phyloP scores from a whole-genome alignment of 345 rosid genomes.

The Eucalyptus cloeziana region DNA sequence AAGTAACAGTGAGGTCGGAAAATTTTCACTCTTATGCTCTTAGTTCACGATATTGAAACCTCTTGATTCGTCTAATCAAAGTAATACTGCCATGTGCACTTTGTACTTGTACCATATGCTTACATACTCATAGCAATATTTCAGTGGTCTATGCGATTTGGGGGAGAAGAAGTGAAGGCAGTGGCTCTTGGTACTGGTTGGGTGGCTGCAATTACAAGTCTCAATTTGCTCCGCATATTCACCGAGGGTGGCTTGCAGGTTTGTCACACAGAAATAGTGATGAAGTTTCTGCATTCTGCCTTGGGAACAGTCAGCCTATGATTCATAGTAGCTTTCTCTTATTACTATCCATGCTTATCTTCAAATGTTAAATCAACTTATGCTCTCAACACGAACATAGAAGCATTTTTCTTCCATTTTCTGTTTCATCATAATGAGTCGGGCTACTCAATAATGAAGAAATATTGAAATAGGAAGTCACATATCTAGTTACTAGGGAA shows the following conservation, averaged over 20 bases:
- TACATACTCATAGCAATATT: neutral
- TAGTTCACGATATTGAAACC: neutral
- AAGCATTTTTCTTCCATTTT: neutral
- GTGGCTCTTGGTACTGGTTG: constrained; percentile 80
- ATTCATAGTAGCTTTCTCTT: neutral
- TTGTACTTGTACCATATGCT: neutral
- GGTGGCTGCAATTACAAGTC: constrained; percentile 95
- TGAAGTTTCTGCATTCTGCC: neutral
- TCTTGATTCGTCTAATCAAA: neutral
- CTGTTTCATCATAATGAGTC: neutral
- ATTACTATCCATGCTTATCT: neutral
- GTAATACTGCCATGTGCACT: neutral
- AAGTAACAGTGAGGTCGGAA: constrained; percentile 75
- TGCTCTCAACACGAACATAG: neutral
- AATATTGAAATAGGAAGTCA: neutral
- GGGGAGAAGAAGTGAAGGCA: constrained; percentile 91
- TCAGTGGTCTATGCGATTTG: constrained; percentile 98
- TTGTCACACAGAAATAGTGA: constrained; percentile 1
- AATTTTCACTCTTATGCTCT: neutral
- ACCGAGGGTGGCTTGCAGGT: constrained; percentile 97
- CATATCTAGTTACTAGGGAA: neutral
- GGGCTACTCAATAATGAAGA: neutral
- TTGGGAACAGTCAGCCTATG: neutral
- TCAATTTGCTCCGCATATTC: constrained; percentile 77
- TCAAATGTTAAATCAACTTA: neutral